phyloP scores from a whole-genome alignment of 2,329 filamentous ascomycete species.

The Helotiales sp. region DNA sequence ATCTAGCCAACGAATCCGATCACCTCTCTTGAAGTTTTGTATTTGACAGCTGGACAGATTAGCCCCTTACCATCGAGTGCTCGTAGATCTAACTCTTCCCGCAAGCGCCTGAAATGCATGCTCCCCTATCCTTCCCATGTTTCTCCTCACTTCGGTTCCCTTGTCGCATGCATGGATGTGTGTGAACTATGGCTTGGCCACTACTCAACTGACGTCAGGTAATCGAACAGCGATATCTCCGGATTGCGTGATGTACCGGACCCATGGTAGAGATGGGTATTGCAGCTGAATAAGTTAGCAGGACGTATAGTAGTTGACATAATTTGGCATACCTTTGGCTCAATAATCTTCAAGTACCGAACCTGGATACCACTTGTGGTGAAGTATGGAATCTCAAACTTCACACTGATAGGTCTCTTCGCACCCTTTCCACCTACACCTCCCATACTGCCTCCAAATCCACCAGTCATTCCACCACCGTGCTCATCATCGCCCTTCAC shows the following conservation, averaged over 20 bases:
- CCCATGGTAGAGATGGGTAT: slow-evolving; percentile 98
- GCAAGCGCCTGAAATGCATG: slow-evolving; percentile 24
- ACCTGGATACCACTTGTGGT: slow-evolving; percentile 99
- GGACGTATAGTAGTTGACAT: neutral
- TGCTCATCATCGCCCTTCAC: slow-evolving; percentile 95
- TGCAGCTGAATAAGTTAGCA: slow-evolving; percentile 68
- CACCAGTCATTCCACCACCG: slow-evolving; percentile 96
- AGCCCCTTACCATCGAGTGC: neutral
- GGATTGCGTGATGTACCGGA: slow-evolving; percentile 97
- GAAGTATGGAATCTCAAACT: slow-evolving; percentile 99
- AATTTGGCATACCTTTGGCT: slow-evolving; percentile 80
- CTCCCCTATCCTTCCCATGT: neutral
- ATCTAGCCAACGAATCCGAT: neutral
- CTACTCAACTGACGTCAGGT: slow-evolving; percentile 63
- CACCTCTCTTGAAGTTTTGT: neutral
- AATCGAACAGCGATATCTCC: slow-evolving; percentile 94
- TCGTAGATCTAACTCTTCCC: slow-evolving; percentile 13
- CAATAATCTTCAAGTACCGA: slow-evolving; percentile 97
- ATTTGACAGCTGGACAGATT: slow-evolving; percentile 1
- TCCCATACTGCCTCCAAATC: slow-evolving; percentile 96
- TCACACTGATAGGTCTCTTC: slow-evolving; percentile 96
- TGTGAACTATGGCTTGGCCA: neutral
- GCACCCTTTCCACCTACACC: slow-evolving; percentile 84
- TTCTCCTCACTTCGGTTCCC: neutral
- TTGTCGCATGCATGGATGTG: neutral